Evolutionary conservation across 768 basidiomycete genomes (phyloP).

Genomic region (Kwoniella dejecticola): DNA sequence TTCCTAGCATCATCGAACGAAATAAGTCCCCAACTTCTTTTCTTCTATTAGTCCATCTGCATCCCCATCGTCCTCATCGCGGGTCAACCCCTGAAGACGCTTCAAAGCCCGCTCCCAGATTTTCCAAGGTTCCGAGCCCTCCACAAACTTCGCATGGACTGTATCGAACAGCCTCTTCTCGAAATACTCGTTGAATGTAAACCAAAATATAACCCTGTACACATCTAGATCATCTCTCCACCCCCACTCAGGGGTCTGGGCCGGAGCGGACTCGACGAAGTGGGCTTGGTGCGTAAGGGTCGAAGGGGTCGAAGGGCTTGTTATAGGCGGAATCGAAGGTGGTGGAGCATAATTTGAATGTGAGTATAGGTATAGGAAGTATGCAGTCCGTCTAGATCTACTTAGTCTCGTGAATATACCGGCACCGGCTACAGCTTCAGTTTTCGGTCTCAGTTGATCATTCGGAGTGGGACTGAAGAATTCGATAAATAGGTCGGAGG

Average conservation of each 20-base stretch:
- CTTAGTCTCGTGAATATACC: slow-evolving; percentile 54
- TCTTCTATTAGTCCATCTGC: neutral
- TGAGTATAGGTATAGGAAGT: slow-evolving; percentile 57
- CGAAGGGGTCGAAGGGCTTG: neutral
- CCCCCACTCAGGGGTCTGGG: too few relatives aligned
- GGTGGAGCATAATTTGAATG: slow-evolving; percentile 13
- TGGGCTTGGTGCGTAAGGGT: too few relatives aligned
- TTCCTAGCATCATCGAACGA: neutral
- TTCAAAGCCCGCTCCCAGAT: slow-evolving; percentile 39
- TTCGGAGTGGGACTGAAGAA: slow-evolving; percentile 13
- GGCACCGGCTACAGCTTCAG: too few relatives aligned
- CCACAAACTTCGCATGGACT: slow-evolving; percentile 61
- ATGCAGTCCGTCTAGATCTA: slow-evolving; percentile 22
- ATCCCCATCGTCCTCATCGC: neutral
- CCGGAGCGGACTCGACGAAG: too few relatives aligned
- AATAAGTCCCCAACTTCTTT: neutral
- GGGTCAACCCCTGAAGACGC: neutral
- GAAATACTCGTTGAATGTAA: slow-evolving; percentile 25
- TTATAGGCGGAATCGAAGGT: slow-evolving; percentile 12
- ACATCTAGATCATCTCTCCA: neutral
- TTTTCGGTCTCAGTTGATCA: neutral
- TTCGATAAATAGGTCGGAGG: slow-evolving; percentile 16
- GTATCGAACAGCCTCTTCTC: slow-evolving; percentile 23
- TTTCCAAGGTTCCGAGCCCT: slow-evolving; percentile 57
- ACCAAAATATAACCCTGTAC: slow-evolving; percentile 27